Evolutionary conservation across 345 rosid genomes (phyloP), one percentile per base, ranked within the genome.

Genomic region (Noccaea caerulescens): DNA sequence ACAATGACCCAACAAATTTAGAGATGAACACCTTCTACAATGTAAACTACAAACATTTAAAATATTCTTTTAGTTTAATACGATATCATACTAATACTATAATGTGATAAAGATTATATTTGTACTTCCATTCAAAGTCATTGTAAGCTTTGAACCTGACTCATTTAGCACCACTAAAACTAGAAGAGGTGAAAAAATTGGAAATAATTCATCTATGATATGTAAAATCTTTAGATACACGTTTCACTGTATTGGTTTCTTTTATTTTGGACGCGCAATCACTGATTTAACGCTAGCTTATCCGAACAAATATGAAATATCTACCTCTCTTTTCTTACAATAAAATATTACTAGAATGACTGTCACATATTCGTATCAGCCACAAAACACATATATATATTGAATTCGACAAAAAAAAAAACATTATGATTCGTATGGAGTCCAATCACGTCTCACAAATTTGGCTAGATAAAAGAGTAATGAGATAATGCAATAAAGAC

Each of bases 201-300:
- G 16, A 11, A n/a, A n/a, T 44, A 38, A 13, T 66, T n/a, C 25
- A 59, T 38, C 11, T 46, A 6, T 33, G 43, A 8, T 44, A 33
- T 3, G 56, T 7, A 49, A 18, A 46, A 16, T 20, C 6, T 37
- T 1, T 20, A 20, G 13, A 57, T 34, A 47, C 23, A 38, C 27
- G 27, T 53, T 53, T 12, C 45, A 18, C 41, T 27, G 75, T 43
- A 27, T 38, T 16, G 50, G 50, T 14, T 5, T 25, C 6, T 9
- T 6, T 25, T 27, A 20, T 20, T 20, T 20, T 16, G 43, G 75
- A 39, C 14, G 44, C 33, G 27, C 69, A n/a, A 18, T 52, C 69
- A 60, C 16, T 70, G 67, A 13, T 37, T 49, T 10, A 59, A 49
- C 23, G 32, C 6, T 42, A 33, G 44, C 75, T 71, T 71, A 51